Evolutionary conservation across 1,284 basidiomycete genomes (phyloP), one percentile per base, ranked within the genome.

Genomic region (Anthracocystis walkeri): DNA sequence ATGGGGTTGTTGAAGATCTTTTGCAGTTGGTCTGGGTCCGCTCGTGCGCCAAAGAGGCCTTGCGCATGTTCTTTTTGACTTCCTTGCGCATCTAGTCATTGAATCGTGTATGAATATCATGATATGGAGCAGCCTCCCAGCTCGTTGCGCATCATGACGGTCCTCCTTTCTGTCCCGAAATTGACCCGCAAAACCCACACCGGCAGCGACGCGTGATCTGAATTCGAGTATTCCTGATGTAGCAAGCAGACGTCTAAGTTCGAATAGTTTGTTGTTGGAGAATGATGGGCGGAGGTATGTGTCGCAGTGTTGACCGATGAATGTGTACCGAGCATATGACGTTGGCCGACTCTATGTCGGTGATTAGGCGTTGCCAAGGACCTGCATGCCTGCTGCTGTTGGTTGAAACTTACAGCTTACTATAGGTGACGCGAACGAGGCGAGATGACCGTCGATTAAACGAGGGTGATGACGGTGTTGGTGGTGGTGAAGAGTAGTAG

Each of bases 331-430:
- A 12, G 3, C 25, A 25, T 27, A 18, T 41, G 20, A 14, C 3
- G 12, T 11, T 40, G 16, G 7, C 23, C 18, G 31, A 33, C 6
- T 16, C 20, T 16, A 12, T 31, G 33, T 21, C n/a, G 20, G 6
- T 16, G 3, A 11, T 5, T n/a, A 21, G 20, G 49, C 14, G 45
- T 49, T 23, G 25, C 16, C 23, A 14, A 21, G 41, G 1, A n/a
- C 12, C 27, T 21, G 46, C 25, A 16, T 23, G 11, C 21, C 25
- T 33, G 14, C 25, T 35, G 21, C 49, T 51, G 29, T 35, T 35
- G 40, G 53, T 33, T 12, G 23, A 14, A 20, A 70, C 67, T 70
- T 70, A 70, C 67, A 70, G 67, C 67, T 70, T 70, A 70, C 67
- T 65, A 35, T 46, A 45, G 40, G 29, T 7, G 54, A 48, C 23